Evolutionary conservation across 2,329 filamentous ascomycete species (phyloP), one percentile per base, ranked within the genome.

Genomic region (Colletotrichum sp.): DNA sequence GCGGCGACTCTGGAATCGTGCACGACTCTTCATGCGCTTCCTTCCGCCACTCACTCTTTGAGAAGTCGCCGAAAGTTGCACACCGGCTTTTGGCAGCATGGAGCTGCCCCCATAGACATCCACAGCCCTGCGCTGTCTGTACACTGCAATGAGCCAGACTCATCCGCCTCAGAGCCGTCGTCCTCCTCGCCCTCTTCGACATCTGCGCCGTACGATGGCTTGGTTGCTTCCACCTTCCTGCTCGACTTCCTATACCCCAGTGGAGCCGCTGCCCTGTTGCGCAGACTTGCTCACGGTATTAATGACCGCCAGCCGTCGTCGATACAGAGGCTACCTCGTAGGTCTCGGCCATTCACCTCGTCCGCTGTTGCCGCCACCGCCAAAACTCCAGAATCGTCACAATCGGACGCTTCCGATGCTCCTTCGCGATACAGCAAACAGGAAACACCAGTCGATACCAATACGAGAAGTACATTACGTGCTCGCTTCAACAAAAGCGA

Each of bases 181-280:
- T 34, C 30, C 30, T 28, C n/a, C 18, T 76, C 80, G 72, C 59
- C 59, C 12, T 36, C 59, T 21, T 30, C 59, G 28, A n/a, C 30
- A 72, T 72, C 78, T 26, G 80, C 81, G 59, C 78, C 78, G 12
- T 18, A n/a, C 63, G 78, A 82, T 77, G 81, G 82, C 4, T 79
- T 89, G 71, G 83, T 83, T 52, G 87, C 89, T 32, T 90, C 90
- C 6, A 80, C 86, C 10, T 88, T 90, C 71, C 82, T 90, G 64
- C 87, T 92, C 81, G 90, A 92, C 81, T 92, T 92, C 70, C 82
- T 92, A 10, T 91, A 91, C 68, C 90, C 90, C 7, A 86, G 79
- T 39, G 86, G 86, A 12, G 85, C 88, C 13, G 72, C 87, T 15
- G 82, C 85, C 16, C 82, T 89, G 7, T 79, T 90, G 75, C 86